Base-by-base conservation (phyloP, 2,329 filamentous ascomycete genomes). In the Dactylellina haptotyla region DNA sequence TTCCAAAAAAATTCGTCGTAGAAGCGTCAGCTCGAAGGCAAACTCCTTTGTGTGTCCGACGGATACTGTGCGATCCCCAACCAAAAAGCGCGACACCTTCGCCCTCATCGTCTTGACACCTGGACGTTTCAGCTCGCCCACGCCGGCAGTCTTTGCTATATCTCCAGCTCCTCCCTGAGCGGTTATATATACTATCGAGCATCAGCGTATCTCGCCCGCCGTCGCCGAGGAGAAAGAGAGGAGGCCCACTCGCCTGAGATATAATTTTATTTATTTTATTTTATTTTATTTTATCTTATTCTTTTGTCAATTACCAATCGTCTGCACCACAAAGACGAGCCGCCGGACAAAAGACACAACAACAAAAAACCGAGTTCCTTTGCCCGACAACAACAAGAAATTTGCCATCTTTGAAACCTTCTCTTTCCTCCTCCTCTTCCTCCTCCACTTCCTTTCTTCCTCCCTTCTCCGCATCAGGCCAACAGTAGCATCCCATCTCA, bases 381-480 rank as follows among this genome's bases (percentile, higher is more conserved):
- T 62, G n/a, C 26, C 16, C 32, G 18, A 9, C 45, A 50, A 20
- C 57, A 62, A 37, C 54, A 59, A 53, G 41, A 63, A 63, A 63
- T 63, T 63, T 63, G 58, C 58, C 58, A 63, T 63, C 58, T 43
- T 28, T 41, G 25, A 28, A 26, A 43, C 41, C 34, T 32, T 56
- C 25, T 32, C 41, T 20, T 26, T 41, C 26, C 23, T 41, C 23
- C 20, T 25, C 16, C 32, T 56, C 51, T 53, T 57, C 50, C 37
- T 39, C 18, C 26, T 50, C 25, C 26, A 18, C 43, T 41, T 51
- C 51, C 43, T 4, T 20, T 26, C 28, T 16, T n/a, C 20, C 16
- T 46, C 56, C 45, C 57, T 71, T 71, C 66, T 57, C 66, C 66
- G 66, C 66, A 71, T 71, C 58, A 63, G 66, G 32, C 66, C 58